phyloP scores from a whole-genome alignment of 192 early-diverging fungal species.

The Umbelopsis sp. region DNA sequence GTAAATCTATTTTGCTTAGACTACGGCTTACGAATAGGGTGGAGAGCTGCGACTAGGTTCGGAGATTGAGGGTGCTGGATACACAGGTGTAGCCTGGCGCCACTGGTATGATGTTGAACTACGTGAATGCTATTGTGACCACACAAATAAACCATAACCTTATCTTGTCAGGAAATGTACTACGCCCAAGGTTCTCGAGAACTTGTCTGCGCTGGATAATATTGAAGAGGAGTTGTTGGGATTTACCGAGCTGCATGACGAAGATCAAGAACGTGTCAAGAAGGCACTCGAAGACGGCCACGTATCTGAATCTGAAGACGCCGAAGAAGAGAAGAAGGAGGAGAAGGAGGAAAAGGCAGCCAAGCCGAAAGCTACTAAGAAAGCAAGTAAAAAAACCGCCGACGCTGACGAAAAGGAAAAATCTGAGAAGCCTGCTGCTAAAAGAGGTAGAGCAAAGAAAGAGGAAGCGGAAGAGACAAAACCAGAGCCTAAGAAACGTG shows the following conservation, averaged over 20 bases:
- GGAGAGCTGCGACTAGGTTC: constrained; percentile 19
- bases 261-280: constrained; percentile 16
- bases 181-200: constrained; percentile 14
- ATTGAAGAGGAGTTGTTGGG: constrained; percentile 3
- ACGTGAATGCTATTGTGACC: neutral
- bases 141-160: no score
- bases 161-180: constrained; percentile 18
- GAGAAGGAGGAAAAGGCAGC: neutral
- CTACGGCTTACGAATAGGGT: neutral
- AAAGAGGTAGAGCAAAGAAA: neutral
- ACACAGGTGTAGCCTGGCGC: constrained; percentile 14
- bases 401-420: neutral
- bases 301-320: constrained; percentile 7
- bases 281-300: constrained; percentile 14
- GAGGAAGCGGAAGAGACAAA: neutral
- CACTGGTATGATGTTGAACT: constrained; percentile 7
- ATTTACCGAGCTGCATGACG: constrained; percentile 7
- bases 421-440: neutral
- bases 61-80: constrained; percentile 3
- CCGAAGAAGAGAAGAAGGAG: constrained; percentile 1
- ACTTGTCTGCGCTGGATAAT: neutral
- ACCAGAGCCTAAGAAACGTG: constrained; percentile 13
- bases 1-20: neutral
- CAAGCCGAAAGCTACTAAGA: neutral
- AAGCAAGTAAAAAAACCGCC: neutral